Conservation (phyloP, 1,284 basidiomycete genomes). For the Rhodotorula glutinis region DNA sequence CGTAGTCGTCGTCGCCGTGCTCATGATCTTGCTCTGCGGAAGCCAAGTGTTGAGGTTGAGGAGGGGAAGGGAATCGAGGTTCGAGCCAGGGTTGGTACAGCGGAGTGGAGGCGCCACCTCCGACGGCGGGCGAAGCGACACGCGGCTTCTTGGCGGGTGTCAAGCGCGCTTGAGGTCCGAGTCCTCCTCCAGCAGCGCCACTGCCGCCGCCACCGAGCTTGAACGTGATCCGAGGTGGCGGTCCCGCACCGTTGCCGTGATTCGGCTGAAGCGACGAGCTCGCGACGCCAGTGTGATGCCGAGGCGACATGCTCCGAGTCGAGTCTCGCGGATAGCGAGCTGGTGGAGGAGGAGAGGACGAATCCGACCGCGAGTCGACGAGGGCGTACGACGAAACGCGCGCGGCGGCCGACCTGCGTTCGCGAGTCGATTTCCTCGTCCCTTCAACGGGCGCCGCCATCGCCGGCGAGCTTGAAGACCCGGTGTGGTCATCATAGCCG, state of each 20-base stretch:
- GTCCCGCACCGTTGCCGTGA: background rate
- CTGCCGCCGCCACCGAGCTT: background rate
- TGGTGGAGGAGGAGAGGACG: constrained; percentile 1
- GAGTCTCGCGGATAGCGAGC: too few species aligned
- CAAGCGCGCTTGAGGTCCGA: background rate
- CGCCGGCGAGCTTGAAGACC: too few species aligned
- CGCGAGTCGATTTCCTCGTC: background rate
- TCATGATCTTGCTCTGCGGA: constrained; percentile 8
- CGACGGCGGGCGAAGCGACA: background rate
- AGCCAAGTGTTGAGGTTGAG: background rate
- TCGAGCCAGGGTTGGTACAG: constrained; percentile 14
- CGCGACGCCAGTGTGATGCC: too few species aligned
- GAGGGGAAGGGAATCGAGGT: constrained; percentile 10
- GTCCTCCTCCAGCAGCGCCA: too few species aligned
- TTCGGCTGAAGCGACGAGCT: background rate
- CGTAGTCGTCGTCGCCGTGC: constrained; percentile 12
- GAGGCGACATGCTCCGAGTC: too few species aligned
- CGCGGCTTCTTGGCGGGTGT: constrained; percentile 4
- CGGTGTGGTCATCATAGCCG: too few species aligned
- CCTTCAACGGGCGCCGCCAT: background rate
- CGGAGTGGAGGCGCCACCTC: background rate
- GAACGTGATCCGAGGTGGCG: constrained; percentile 3
- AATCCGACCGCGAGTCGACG: background rate
- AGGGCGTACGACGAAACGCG: background rate
- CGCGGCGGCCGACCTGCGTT: background rate